These are phyloP conservation scores for Aegilops longissima DNA, from an alignment of 176 grass and related monocot genomes.

Conservation along the genomic window DNA sequence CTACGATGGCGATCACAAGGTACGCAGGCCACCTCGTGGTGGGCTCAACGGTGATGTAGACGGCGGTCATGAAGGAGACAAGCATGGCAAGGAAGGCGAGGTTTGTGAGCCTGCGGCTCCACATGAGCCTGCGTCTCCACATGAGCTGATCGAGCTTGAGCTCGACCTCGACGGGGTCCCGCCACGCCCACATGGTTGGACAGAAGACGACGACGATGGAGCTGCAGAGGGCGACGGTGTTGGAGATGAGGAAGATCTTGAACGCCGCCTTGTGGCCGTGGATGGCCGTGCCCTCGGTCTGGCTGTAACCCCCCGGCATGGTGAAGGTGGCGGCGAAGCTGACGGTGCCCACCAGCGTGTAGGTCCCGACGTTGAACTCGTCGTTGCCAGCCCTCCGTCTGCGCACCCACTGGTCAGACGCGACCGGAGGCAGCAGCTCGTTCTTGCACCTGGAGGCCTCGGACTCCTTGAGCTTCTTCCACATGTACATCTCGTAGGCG, in stretches of 20 bases:
- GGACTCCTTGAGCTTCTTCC: conserved; percentile 39
- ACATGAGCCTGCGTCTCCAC: conserved; percentile 38
- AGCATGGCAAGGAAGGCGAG: no score
- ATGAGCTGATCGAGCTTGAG: conserved; percentile 32
- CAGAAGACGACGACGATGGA: conserved; percentile 44
- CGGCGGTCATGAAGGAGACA: no score
- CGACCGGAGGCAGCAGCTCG: conserved; percentile 15
- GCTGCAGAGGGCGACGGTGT: conserved; percentile 45
- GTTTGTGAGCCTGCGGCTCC: no score
- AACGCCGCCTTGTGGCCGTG: background rate
- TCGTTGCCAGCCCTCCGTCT: conserved; percentile 2
- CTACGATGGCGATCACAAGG: no score
- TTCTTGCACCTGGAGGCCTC: conserved; percentile 39
- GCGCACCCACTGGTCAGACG: background rate
- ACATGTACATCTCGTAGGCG: conserved; percentile 35
- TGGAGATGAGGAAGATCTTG: conserved; percentile 46
- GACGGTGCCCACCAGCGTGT: conserved; percentile 39
- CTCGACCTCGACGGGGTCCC: background rate
- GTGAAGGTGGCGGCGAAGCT: conserved; percentile 16
- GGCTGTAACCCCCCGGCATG: conserved; percentile 36
- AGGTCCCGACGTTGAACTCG: conserved; percentile 1
- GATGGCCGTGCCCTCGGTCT: conserved; percentile 15
- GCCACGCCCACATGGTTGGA: conserved; percentile 39
- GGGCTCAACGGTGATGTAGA: no score
- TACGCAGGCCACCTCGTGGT: no score